Evolutionary conservation across 768 basidiomycete species (phyloP).

Genomic region (Boletus rubroflammeus): DNA sequence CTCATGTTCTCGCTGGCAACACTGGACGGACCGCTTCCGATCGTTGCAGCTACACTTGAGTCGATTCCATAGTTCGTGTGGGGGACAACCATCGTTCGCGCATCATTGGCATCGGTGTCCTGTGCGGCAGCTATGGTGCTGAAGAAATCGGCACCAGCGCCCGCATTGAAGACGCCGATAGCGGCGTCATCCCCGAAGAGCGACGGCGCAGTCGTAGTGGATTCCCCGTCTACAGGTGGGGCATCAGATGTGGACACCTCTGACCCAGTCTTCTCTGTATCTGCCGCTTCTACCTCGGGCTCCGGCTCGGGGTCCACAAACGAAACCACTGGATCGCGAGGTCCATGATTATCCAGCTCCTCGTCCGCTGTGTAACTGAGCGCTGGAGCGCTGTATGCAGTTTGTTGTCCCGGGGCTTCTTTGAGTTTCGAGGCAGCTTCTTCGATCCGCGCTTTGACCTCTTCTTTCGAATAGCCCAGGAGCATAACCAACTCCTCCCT

Average conservation of each 20-base stretch:
- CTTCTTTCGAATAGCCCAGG: slow-evolving; percentile 88
- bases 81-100: slow-evolving; percentile 55
- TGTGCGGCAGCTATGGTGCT: slow-evolving; percentile 63
- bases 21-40: slow-evolving; percentile 88
- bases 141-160: slow-evolving; percentile 79
- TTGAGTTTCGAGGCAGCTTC: slow-evolving; percentile 79
- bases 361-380: slow-evolving; percentile 36
- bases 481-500: slow-evolving; percentile 86
- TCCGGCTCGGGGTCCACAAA: slow-evolving; percentile 64
- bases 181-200: slow-evolving; percentile 78
- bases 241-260: slow-evolving; percentile 71
- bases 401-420: slow-evolving; percentile 29
- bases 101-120: slow-evolving; percentile 35
- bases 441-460: slow-evolving; percentile 73
- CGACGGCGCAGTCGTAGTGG: slow-evolving; percentile 81
- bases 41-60: slow-evolving; percentile 91
- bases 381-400: slow-evolving; percentile 26
- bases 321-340: slow-evolving; percentile 76
- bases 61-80: slow-evolving; percentile 78
- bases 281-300: slow-evolving; percentile 26
- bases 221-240: slow-evolving; percentile 67
- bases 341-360: slow-evolving; percentile 42
- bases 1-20: slow-evolving; percentile 46
- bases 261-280: slow-evolving; percentile 45
- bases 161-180: slow-evolving; percentile 56